Evolutionary conservation across 2,329 filamentous ascomycete species (phyloP), one percentile per base, ranked within the genome.

Genomic region (Aspergillus novofumigatus): DNA sequence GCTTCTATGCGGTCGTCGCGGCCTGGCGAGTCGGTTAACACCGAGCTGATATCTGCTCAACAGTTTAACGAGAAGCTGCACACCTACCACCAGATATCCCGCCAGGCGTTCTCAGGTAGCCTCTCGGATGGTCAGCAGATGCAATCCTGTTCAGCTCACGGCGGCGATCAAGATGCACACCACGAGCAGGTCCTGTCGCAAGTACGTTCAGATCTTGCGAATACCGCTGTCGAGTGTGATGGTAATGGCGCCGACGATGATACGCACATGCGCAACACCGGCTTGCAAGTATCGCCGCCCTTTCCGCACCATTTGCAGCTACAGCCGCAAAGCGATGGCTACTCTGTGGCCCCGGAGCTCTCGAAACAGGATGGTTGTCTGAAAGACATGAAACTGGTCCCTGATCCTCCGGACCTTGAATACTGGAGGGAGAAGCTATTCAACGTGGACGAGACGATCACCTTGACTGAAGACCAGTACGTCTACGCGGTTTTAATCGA

Each of bases 401-500:
- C 85, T 8, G 77, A 89, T 65, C 89, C 89, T 42, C 88, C 88
- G 2, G 79, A 88, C 63, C 77, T 92, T 51, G 78, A 83, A 11
- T 77, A 79, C 59, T 93, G 90, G 90, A 80, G 90, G 52, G 80
- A 88, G 64, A 86, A 80, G 67, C 76, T 92, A 49, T 93, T 92
- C 71, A 81, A 89, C 67, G 86, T 91, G n/a, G 84, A 91, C 64
- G 86, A 89, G 48, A 83, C 81, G 49, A 88, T 92, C 58, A 82
- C 86, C 11, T 74, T 93, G 64, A 90, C 83, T 29, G 85, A 91
- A 70, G 87, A 91, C 60, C 82, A 92, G 86, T 90, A 81, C 62
- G 81, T 72, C 21, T 42, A 21, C 29, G 52, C 44, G 23, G n/a
- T 29, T 49, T 26, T 26, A 7, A 26, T 26, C 7, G 1, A 26